Evolutionary conservation across 345 rosid genomes (phyloP).

Genomic region (Eucalyptus decipiens): DNA sequence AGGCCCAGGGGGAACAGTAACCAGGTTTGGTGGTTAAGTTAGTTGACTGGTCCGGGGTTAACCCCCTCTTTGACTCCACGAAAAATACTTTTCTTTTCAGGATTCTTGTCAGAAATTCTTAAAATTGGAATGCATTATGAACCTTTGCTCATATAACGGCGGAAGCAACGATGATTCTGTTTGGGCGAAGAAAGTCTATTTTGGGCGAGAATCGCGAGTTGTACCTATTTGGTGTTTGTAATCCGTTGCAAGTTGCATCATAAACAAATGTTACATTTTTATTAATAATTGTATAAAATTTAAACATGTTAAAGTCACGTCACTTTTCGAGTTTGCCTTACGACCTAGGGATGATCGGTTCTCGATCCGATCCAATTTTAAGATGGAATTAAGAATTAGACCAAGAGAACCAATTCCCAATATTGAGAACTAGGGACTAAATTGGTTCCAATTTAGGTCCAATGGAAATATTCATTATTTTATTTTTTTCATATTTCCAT

Average conservation of each 20-base stretch:
- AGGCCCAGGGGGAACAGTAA: not conserved
- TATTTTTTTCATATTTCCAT: too few relatives aligned
- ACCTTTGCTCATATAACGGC: not conserved
- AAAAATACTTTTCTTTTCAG: not conserved
- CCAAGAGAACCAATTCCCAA: fast-evolving
- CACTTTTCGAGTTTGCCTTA: not conserved
- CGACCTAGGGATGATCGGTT: fast-evolving
- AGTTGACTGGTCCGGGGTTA: not conserved
- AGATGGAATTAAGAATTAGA: fast-evolving
- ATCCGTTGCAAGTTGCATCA: not conserved
- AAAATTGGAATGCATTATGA: not conserved
- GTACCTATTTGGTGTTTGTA: not conserved
- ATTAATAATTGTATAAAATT: not conserved
- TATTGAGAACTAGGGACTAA: too few relatives aligned
- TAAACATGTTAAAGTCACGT: fast-evolving
- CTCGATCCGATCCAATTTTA: fast-evolving
- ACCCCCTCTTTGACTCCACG: not conserved
- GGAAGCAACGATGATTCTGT: not conserved
- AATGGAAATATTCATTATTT: too few relatives aligned
- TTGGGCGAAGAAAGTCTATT: not conserved
- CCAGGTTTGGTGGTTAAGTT: not conserved
- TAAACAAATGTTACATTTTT: too few relatives aligned
- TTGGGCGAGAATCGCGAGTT: not conserved
- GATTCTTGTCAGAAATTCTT: not conserved
- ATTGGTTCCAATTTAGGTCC: too few relatives aligned